These are phyloP conservation scores for Zymoseptoria crescenta DNA, from an alignment of 2,329 filamentous ascomycete species.

Conservation along the genomic window DNA sequence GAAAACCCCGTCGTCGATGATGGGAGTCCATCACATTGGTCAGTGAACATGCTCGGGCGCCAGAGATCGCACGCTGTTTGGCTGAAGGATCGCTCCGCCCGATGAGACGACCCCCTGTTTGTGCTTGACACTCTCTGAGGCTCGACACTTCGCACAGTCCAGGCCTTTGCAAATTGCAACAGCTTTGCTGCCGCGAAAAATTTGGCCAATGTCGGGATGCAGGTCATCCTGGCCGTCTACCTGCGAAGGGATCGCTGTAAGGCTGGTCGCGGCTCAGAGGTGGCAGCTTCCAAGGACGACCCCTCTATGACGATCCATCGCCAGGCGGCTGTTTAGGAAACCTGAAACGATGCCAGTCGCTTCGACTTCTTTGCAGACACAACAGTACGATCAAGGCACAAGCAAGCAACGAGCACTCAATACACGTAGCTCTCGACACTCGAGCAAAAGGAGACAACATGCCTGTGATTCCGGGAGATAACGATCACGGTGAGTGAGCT, in stretches of 20 bases:
- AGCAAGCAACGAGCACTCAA: not conserved
- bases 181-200: too few species aligned
- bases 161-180: too few species aligned
- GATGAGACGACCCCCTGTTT: not conserved
- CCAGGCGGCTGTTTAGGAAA: not conserved
- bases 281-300: not conserved
- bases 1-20: too few species aligned
- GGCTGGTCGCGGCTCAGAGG: not conserved
- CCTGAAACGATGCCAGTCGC: not conserved
- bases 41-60: not conserved
- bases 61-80: not conserved
- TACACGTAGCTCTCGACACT: not conserved
- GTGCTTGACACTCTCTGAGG: not conserved
- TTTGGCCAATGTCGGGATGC: too few species aligned
- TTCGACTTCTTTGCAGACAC: not conserved
- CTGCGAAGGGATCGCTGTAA: not conserved
- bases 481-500: conserved; percentile 11
- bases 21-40: not conserved
- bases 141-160: too few species aligned
- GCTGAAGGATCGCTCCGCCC: not conserved
- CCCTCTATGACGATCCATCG: not conserved
- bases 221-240: too few species aligned
- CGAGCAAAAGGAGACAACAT: conserved; percentile 5
- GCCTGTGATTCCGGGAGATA: conserved; percentile 18
- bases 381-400: not conserved